Base-by-base conservation (phyloP, 352 stramenopile species). In the Globisporangium uncinulatum region DNA sequence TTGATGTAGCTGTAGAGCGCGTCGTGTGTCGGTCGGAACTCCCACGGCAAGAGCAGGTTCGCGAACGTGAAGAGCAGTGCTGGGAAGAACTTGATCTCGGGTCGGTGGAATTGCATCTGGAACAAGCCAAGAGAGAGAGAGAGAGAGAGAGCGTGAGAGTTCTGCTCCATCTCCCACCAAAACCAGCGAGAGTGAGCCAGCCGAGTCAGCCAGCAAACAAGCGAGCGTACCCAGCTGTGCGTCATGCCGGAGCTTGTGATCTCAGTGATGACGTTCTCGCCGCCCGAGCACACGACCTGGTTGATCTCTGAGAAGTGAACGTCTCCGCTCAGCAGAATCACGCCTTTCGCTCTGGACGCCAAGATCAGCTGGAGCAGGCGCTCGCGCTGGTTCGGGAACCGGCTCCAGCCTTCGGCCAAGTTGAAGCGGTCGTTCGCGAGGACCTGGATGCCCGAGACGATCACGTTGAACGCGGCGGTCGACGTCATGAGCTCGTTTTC, bases 171-270 rank as follows among this genome's bases (percentile, higher is more conserved):
- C 1, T 39, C 34, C 34, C 19, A n/a, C 6, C 7, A 13, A 9
- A 53, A 9, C 8, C 8, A 60, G 54, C 4, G n/a, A 17, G 9
- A 46, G 9, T 17, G 43, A 36, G 17, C 41, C 14, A 4, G 10
- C 34, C 32, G 9, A 37, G 32, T 9, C 4, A 37, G 34, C 5
- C 7, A 39, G 46, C 21, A 15, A n/a, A 48, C 15, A 24, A 15
- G 0, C 14, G 3, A 14, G 69, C 69, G 20, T 73, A 87, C 77
- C 89, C 94, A 98, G 36, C 89, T 96, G 62, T 98, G 92, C 6
- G 92, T 98, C 83, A 98, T 87, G 24, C 93, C 93, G 14, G 83
- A 96, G 46, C 89, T 97, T 4, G 93, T 97, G 43, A 98, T 88
- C 55, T 92, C 83, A 3, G 83, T 89, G 53, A 89, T 74, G 19